Base-by-base conservation (phyloP, 345 rosid species). In the Camelina sativa region DNA sequence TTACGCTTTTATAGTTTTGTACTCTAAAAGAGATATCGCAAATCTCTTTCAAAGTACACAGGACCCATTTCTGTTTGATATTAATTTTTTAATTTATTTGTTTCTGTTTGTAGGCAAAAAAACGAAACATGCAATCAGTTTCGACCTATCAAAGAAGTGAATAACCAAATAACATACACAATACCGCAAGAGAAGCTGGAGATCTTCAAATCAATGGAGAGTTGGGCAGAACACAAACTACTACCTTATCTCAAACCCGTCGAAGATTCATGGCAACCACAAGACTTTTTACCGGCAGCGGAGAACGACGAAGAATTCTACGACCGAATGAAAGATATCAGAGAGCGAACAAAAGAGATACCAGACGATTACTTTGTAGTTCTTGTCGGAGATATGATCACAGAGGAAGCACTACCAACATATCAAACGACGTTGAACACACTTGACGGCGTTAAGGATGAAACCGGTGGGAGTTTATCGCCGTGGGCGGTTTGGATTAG, bases 371-470 rank as follows among this genome's bases (percentile, higher is more conserved):
- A 70, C 53, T 80, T 76, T 54, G 83, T 80, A 2, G 83, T 67
- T 25, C 76, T 80, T 64, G 80, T 80, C 9, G 83, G 83, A 59
- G 83, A 80, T 32, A 80, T 71, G 93, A 80, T 91, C 81, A 88
- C 96, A 1, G 96, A 91, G 75, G 94, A 89, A 79, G 92, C 97
- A 8, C 90, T 91, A 56, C 97, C 97, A 8, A 87, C 97, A 37
- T 89, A 87, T 65, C 92, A 86, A 69, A 83, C 95, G 16, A 87
- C 87, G 81, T 77, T 91, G 16, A 89, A 91, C 65, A 89, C 95
- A 19, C 77, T 89, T n/a, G 97, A 91, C 67, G 82, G 82, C 9
- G 75, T 62, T 50, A 68, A 64, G 20, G 79, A 79, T 28, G 82
- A 79, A 40, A 79, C 79, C 32, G 79, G 82, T 28, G 82, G 75